Conservation (phyloP, 2,329 filamentous ascomycete species). For the Colletotrichum sojae region DNA sequence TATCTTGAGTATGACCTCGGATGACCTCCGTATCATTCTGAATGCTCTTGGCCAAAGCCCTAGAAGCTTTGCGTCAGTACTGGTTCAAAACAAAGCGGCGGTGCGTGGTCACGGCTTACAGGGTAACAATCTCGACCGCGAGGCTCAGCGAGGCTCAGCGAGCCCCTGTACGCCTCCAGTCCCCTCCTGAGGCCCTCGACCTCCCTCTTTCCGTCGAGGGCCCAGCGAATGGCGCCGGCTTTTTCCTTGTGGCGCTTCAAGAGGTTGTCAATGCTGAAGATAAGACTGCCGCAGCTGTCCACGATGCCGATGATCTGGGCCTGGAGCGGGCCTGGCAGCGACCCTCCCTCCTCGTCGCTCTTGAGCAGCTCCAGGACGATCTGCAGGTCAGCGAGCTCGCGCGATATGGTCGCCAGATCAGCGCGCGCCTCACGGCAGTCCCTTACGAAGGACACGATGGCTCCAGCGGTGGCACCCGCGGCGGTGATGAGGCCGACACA, state of each 20-base stretch:
- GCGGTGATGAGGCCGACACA: slow-evolving; percentile 1
- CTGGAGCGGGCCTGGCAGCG: not conserved
- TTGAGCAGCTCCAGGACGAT: not conserved
- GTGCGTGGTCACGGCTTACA: no score
- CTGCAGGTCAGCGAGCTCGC: slow-evolving; percentile 1
- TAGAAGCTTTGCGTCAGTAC: not conserved
- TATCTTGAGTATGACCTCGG: not conserved
- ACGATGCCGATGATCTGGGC: not conserved
- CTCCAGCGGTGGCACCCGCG: not conserved
- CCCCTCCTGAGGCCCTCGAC: not conserved
- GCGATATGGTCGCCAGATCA: not conserved
- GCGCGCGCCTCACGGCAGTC: not conserved
- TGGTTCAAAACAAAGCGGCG: no score
- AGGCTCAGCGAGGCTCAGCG: not conserved
- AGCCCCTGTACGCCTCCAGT: not conserved
- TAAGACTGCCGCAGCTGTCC: not conserved
- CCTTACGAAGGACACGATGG: not conserved
- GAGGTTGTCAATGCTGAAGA: not conserved
- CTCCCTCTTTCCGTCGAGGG: not conserved
- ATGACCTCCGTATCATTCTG: not conserved
- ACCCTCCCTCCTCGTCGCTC: not conserved
- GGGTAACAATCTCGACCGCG: not conserved
- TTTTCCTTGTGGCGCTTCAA: not conserved
- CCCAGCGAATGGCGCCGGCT: not conserved
- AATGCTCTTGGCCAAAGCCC: not conserved